phyloP scores from a whole-genome alignment of 2,329 filamentous ascomycete species.

The Fonsecaea pedrosoi region DNA sequence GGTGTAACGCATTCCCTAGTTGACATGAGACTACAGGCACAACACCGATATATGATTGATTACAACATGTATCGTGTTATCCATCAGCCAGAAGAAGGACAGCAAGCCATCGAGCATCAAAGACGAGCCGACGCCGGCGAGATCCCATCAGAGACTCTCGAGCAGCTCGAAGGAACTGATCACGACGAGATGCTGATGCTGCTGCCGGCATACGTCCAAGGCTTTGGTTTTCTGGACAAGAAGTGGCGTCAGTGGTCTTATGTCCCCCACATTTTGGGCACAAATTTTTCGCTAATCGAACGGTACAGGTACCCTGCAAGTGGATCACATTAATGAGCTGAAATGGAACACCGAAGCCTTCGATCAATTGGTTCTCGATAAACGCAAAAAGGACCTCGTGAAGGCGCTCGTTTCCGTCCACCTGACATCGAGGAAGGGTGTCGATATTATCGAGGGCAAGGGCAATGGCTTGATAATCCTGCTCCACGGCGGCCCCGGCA shows the following conservation, averaged over 20 bases:
- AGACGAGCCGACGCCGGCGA: no score
- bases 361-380: no score
- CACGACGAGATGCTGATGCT: not conserved
- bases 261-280: no score
- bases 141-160: no score
- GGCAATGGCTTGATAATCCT: constrained; percentile 48
- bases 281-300: no score
- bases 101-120: not conserved
- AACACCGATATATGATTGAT: not conserved
- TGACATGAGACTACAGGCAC: no score
- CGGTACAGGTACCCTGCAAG: no score
- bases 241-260: not conserved
- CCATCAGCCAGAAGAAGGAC: not conserved
- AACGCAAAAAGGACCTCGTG: constrained; percentile 46
- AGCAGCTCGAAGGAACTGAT: no score
- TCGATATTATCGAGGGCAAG: constrained; percentile 49
- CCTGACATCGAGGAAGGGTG: constrained; percentile 36
- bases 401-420: constrained; percentile 42
- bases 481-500: constrained; percentile 48
- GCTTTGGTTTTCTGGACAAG: not conserved
- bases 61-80: not conserved
- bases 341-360: no score
- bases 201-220: not conserved
- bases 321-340: no score
- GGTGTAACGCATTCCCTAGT: no score